Percentiles rank a stretch among this genome's conserved stretches.
Evolutionary conservation across 2,329 filamentous ascomycete genomes (phyloP).

Genomic region (Daldinia sp.): DNA sequence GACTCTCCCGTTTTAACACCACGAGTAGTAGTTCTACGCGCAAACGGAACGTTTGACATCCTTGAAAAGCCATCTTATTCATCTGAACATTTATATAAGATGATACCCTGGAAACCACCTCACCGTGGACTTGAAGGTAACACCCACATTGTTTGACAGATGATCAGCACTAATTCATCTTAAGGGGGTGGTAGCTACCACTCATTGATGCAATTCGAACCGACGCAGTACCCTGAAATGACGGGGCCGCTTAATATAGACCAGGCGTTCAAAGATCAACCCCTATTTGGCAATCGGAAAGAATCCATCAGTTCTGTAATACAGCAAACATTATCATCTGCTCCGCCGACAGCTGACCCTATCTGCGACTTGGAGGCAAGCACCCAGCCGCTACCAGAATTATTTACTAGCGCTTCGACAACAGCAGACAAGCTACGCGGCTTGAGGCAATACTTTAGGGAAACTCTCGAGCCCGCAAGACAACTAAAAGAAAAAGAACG

Average conservation of each 20-base stretch:
- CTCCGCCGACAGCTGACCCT: conserved; percentile 51
- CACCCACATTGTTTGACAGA: conserved; percentile 16
- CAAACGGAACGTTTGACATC: conserved; percentile 72
- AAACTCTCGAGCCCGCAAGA: conserved; percentile 37
- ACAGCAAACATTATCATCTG: conserved; percentile 56
- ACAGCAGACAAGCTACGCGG: conserved; percentile 63
- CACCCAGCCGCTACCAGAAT: conserved; percentile 54
- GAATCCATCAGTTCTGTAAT: conserved; percentile 58
- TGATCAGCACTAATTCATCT: conserved; percentile 45
- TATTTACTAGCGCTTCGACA: conserved; percentile 57
- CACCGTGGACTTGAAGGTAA: conserved; percentile 68
- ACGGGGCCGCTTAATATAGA: conserved; percentile 67
- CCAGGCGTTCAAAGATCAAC: conserved; percentile 64
- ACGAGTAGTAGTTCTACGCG: conserved; percentile 69
- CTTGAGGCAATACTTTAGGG: conserved; percentile 56
- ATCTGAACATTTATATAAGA: conserved; percentile 68
- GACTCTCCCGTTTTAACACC: conserved; percentile 67
- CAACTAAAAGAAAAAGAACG: conserved; percentile 36
- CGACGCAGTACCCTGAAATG: conserved; percentile 64
- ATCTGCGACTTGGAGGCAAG: conserved; percentile 56
- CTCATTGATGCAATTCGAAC: conserved; percentile 69
- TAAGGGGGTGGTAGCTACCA: conserved; percentile 66
- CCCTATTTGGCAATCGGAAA: conserved; percentile 68
- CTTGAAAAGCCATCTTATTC: conserved; percentile 71
- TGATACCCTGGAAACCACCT: conserved; percentile 71